Conservation (phyloP, 768 basidiomycete species). For the Trametes cinnabarina region DNA sequence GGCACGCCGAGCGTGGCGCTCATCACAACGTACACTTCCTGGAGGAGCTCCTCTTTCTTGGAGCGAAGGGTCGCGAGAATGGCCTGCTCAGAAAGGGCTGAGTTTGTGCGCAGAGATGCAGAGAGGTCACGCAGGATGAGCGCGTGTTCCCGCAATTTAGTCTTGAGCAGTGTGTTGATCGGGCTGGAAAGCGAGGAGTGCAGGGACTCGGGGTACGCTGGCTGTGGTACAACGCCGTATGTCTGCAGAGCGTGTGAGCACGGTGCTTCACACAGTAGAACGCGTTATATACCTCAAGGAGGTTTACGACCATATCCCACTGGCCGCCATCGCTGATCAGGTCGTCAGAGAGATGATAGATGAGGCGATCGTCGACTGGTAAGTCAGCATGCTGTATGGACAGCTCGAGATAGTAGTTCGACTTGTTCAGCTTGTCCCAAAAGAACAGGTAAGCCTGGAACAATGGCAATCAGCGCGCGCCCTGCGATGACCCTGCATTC, state of each 20-base stretch:
- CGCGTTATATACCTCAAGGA: constrained; percentile 48
- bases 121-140: constrained; percentile 72
- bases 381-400: constrained; percentile 78
- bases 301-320: constrained; percentile 86
- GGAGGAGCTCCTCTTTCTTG: constrained; percentile 83
- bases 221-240: constrained; percentile 86
- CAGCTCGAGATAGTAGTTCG: constrained; percentile 89
- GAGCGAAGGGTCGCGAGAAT: constrained; percentile 58
- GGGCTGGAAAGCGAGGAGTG: constrained; percentile 74
- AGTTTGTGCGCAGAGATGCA: constrained; percentile 45
- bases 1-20: constrained; percentile 86
- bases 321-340: constrained; percentile 92
- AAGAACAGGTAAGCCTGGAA: constrained; percentile 85
- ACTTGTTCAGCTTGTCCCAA: constrained; percentile 94
- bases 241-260: constrained; percentile 38
- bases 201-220: constrained; percentile 78
- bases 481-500: not conserved
- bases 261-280: not conserved
- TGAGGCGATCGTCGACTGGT: constrained; percentile 80
- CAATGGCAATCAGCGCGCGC: not conserved
- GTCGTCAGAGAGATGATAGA: constrained; percentile 69
- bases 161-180: constrained; percentile 78
- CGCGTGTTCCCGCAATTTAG: constrained; percentile 89
- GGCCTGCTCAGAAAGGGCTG: constrained; percentile 43
- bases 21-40: constrained; percentile 81